Evolutionary conservation across 1,284 basidiomycete genomes (phyloP), one percentile per base, ranked within the genome.

Genomic region (Gymnopus androsaceus): DNA sequence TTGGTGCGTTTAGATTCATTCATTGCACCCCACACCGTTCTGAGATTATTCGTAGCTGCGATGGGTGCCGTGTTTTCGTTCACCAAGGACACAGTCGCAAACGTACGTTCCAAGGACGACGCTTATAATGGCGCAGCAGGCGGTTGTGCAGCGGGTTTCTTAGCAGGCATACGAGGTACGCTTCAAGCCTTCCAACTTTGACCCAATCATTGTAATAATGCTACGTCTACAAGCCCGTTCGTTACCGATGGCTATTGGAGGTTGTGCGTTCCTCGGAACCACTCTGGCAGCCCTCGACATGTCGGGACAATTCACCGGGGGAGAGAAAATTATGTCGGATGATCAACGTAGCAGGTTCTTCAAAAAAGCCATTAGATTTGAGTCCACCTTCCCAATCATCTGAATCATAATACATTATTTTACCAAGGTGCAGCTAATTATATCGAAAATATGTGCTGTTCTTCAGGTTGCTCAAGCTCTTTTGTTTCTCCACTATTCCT

Each of bases 121-220:
- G 78, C 89, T 33, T 68, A 92, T 64, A 98, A 95, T 68, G 89
- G 90, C 54, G 90, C 90, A 48, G 85, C 85, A 51, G 95, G 92
- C 60, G 95, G 91, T 55, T 97, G 95, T 73, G 95, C 94, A 49
- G 94, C 94, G 54, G 95, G 95, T 48, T 92, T 97, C 72, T 76
- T 97, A 60, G 91, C 92, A 41, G 95, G 95, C 58, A 77, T 95
- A 59, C 81, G 87, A 75, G 80, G 93, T 92, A 68, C 56, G 83
- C 78, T 55, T 50, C 57, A 34, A 30, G 30, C 15, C n/a, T n/a
- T 7, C 8, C 25, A 1, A n/a, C 3, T 8, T 17, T 15, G 14
- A 3, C 11, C 4, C 5, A 33, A 19, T 14, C 3, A 19, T 12
- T 14, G 21, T 45, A 19, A 52, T 57, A 60, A 57, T 51, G 40